These are phyloP conservation scores for Citrus sinensis DNA, from an alignment of 345 rosid genomes.

Conservation along the genomic window DNA sequence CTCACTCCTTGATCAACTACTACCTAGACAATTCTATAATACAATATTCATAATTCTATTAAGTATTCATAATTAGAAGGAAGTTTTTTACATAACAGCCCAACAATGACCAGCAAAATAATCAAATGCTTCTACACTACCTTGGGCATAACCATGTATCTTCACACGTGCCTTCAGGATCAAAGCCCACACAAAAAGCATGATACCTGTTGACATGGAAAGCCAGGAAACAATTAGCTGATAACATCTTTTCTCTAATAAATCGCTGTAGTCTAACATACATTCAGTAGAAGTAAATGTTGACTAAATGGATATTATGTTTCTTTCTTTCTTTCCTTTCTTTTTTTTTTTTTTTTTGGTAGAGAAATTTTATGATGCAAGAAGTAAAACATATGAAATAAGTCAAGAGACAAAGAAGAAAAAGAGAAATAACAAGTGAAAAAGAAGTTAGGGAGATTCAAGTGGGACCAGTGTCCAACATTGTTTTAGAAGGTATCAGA, in stretches of 20 bases:
- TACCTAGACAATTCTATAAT: background rate
- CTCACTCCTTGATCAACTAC: background rate
- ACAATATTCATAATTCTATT: background rate
- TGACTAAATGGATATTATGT: background rate
- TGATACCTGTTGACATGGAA: slow-evolving; percentile 70
- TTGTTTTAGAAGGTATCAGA: background rate
- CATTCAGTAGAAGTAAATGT: background rate
- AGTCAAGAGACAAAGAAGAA: background rate
- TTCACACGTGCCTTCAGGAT: slow-evolving; percentile 75
- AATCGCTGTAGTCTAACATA: background rate
- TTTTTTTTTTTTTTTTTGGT: background rate
- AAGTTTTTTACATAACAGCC: slow-evolving; percentile 13
- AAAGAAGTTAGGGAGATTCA: background rate
- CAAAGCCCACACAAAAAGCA: slow-evolving; percentile 96
- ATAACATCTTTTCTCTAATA: background rate
- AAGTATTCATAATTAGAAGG: background rate
- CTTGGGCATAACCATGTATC: slow-evolving; percentile 96
- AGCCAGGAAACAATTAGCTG: slow-evolving; percentile 21
- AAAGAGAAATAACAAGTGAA: background rate
- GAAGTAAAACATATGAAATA: background rate
- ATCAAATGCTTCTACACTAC: slow-evolving; percentile 39
- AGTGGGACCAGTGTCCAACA: background rate
- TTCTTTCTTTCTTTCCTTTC: background rate
- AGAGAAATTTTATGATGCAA: background rate
- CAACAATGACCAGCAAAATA: slow-evolving; percentile 18